Evolutionary conservation across 768 basidiomycete genomes (phyloP).

Genomic region (Naematelia encephala): DNA sequence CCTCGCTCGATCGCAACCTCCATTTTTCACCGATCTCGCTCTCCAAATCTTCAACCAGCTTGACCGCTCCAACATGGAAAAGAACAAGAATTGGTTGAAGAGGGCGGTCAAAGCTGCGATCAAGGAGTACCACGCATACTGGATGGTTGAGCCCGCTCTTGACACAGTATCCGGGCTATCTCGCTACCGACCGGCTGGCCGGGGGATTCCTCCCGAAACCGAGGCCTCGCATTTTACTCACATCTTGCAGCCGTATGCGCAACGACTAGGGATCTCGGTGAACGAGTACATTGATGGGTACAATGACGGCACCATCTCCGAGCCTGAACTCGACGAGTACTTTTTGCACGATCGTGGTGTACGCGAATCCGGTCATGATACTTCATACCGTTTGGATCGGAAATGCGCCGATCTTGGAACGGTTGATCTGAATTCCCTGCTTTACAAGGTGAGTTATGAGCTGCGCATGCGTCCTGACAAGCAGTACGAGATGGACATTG

Average conservation of each 20-base stretch:
- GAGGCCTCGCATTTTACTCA: constrained; percentile 98
- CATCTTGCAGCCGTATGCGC: constrained; percentile 90
- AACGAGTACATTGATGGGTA: constrained; percentile 96
- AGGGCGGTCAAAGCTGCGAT: constrained; percentile 94
- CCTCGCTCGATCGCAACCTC: constrained; percentile 91
- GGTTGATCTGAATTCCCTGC: constrained; percentile 87
- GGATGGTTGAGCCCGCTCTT: constrained; percentile 91
- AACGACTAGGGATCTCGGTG: constrained; percentile 85
- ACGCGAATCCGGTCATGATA: constrained; percentile 93
- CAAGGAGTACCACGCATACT: constrained; percentile 97
- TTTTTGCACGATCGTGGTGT: constrained; percentile 96
- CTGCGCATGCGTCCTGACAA: neutral
- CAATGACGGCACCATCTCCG: constrained; percentile 75
- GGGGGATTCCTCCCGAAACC: constrained; percentile 97
- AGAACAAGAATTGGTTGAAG: constrained; percentile 87
- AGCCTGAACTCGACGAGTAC: constrained; percentile 91
- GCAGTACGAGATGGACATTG: constrained; percentile 92
- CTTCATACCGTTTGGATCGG: constrained; percentile 95
- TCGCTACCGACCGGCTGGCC: constrained; percentile 85
- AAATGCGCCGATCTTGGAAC: constrained; percentile 95
- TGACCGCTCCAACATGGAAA: constrained; percentile 73
- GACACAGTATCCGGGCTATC: constrained; percentile 93
- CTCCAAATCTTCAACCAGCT: constrained; percentile 96
- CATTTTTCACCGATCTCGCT: constrained; percentile 98
- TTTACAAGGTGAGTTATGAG: constrained; percentile 65